Evolutionary conservation across 2,329 filamentous ascomycete species (phyloP).

Genomic region (Pyrenochaeta sp.): DNA sequence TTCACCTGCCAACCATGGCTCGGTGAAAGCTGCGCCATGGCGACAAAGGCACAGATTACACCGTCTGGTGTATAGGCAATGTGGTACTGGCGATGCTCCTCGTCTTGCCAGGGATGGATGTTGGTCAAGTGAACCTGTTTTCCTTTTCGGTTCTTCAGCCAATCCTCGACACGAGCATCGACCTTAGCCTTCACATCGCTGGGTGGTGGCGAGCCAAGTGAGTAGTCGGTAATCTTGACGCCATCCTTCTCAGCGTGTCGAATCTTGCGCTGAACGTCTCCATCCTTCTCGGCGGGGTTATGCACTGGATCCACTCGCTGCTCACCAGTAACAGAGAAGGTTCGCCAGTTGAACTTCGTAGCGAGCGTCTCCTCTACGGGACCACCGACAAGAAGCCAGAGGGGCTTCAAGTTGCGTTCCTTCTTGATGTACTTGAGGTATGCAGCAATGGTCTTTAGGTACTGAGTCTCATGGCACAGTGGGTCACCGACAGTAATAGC

Average conservation of each 20-base stretch:
- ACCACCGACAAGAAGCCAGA: constrained; percentile 89
- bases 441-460: constrained; percentile 72
- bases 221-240: constrained; percentile 78
- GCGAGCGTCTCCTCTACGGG: constrained; percentile 81
- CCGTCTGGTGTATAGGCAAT: constrained; percentile 77
- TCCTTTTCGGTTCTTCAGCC: constrained; percentile 81
- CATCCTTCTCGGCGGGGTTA: constrained; percentile 71
- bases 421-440: constrained; percentile 80
- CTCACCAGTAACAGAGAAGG: constrained; percentile 85
- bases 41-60: constrained; percentile 77
- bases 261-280: constrained; percentile 75
- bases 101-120: constrained; percentile 86
- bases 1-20: constrained; percentile 92
- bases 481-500: constrained; percentile 88
- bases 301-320: constrained; percentile 81
- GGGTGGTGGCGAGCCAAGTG: constrained; percentile 67
- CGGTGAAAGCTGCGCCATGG: constrained; percentile 81
- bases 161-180: constrained; percentile 77
- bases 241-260: constrained; percentile 83
- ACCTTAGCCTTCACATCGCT: constrained; percentile 73
- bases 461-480: constrained; percentile 81
- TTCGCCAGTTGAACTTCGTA: constrained; percentile 83
- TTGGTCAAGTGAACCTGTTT: constrained; percentile 90
- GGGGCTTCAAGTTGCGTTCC: constrained; percentile 74
- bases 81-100: constrained; percentile 84